Base-by-base conservation (phyloP, 768 basidiomycete species). In the Russula vinacea region DNA sequence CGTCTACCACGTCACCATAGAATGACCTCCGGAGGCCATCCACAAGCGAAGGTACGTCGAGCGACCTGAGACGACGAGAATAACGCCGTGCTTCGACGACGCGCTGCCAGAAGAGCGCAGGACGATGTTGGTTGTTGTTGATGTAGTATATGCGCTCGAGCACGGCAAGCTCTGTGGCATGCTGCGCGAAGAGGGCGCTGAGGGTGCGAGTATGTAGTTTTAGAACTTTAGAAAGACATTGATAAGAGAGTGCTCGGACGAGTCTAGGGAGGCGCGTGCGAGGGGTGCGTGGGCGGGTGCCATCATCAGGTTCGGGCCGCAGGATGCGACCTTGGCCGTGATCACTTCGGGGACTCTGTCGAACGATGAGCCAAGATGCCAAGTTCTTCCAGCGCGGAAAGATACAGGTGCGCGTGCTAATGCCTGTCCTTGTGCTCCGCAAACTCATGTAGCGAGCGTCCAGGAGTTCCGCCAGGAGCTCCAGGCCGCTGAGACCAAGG, bases 381-480 rank as follows among this genome's bases (percentile, higher is more conserved):
- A 93, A 93, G 72, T 93, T 93, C 82, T 94, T 94, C 72, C 86
- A 88, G 73, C 82, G 92, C 67, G 92, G 92, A 69, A 95, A 94
- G 80, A 92, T 94, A 70, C 90, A 92, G 84, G 91, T 91, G 70
- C 62, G 74, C 66, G n/a, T 62, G 59, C 42, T 44, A 6, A 60
- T 60, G 61, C 33, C 14, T 40, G 29, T 52, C 39, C 53, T 58
- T 54, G 62, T 24, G 50, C 16, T 22, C 44, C 53, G 10, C 32
- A 22, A 56, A 64, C 67, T 70, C 58, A 62, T 42, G 33, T 16
- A 50, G 70, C 56, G 11, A 52, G 70, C 56, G 11, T 67, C 54
- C 71, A 92, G 88, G 93, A 94, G 81, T 91, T 95, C 72, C 88
- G 93, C 60, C 84, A 88, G 67, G 94, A 98, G 74, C 83, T 97